Base-by-base conservation (phyloP, 352 stramenopile genomes). In the Phytophthora tubulina region DNA sequence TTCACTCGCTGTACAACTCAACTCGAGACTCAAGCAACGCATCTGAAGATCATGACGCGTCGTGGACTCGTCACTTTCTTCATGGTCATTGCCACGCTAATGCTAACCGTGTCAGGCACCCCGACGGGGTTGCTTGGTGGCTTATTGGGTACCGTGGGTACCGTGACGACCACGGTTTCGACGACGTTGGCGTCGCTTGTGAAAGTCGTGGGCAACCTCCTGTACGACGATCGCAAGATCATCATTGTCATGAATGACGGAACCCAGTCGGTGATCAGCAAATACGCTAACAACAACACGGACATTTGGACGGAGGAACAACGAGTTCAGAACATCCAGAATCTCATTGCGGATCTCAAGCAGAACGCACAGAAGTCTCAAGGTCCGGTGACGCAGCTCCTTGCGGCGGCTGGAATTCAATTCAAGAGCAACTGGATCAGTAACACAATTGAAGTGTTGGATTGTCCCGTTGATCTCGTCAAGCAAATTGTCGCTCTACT, bases 361-460 rank as follows among this genome's bases (percentile, higher is more conserved):
- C 21, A 55, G 7, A 36, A 77, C 35, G 48, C 70, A 3, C 21
- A 65, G 14, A 0, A 51, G 0, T 53, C 3, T 8, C 70, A 78
- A 69, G 45, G 27, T 14, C 51, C 64, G 0, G 39, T 80, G 33
- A 33, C 57, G 8, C 15, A 67, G 9, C n/a, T 81, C 4, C 58
- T 81, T 17, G 6, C 1, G 15, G 1, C 8, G 15, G 10, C 36
- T 2, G 65, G 52, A 0, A n/a, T 73, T 11, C 9, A 54, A 10
- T 78, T 61, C 42, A 44, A 60, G 17, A 66, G 36, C 30, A 44
- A 68, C 38, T 86, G 79, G 79, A 81, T 86, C 67, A 75, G n/a
- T 50, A 84, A 83, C 74, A 75, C 75, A 14, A 64, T 86, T 14
- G 48, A 69, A 36, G 66, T 86, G 10, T 31, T 77, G 36, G 63